Evolutionary conservation across 768 basidiomycete species (phyloP).

Genomic region (Hysterangium stoloniferum): DNA sequence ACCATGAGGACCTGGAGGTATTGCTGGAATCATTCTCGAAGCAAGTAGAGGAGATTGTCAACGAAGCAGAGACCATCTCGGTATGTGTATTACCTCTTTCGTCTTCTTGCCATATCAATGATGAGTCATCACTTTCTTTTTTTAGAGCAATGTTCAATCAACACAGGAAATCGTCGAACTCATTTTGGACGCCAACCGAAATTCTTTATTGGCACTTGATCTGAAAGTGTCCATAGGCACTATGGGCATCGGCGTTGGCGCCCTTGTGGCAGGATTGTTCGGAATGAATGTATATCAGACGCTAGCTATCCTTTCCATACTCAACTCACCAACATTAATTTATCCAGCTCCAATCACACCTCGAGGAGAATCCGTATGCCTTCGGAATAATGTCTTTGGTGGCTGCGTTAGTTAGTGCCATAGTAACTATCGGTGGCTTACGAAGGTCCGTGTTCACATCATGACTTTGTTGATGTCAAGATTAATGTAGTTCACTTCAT

Average conservation of each 20-base stretch:
- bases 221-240: conserved; percentile 93
- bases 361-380: conserved; percentile 68
- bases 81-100: conserved; percentile 32
- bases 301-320: conserved; percentile 1
- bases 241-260: conserved; percentile 86
- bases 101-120: not conserved
- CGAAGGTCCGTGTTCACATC: conserved; percentile 37
- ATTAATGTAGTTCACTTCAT: conserved; percentile 3
- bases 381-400: conserved; percentile 59
- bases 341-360: conserved; percentile 58
- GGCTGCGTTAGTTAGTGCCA: conserved; percentile 48
- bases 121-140: not conserved
- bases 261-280: conserved; percentile 84
- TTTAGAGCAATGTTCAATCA: conserved; percentile 84
- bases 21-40: conserved; percentile 93
- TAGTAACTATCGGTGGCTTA: conserved; percentile 60
- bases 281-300: conserved; percentile 83
- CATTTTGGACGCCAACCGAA: conserved; percentile 93
- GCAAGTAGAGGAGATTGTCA: conserved; percentile 95
- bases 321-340: not conserved
- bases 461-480: conserved; percentile 1
- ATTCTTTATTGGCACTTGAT: conserved; percentile 84
- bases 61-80: conserved; percentile 82
- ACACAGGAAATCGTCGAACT: conserved; percentile 98
- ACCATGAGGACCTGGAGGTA: conserved; percentile 91